phyloP scores from a whole-genome alignment of 2,329 filamentous ascomycete genomes.

The Tolypocladium album region DNA sequence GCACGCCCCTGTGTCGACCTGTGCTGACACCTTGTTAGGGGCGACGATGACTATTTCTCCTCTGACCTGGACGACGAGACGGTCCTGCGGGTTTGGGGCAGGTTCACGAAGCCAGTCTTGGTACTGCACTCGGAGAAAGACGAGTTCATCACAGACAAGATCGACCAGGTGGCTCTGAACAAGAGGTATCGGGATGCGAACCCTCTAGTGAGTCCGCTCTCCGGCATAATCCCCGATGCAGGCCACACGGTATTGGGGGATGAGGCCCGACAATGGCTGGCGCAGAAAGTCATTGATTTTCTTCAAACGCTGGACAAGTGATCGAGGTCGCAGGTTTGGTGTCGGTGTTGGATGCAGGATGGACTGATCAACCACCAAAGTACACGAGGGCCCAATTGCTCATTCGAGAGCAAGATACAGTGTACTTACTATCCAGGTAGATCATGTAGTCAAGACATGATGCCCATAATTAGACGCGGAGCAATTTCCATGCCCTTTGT shows the following conservation, averaged over 20 bases:
- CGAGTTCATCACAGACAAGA: constrained; percentile 46
- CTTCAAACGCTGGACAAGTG: constrained; percentile 18
- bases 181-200: constrained; percentile 42
- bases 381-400: background rate
- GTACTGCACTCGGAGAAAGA: constrained; percentile 57
- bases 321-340: background rate
- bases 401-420: background rate
- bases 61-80: constrained; percentile 53
- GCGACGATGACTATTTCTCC: constrained; percentile 84
- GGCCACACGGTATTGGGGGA: constrained; percentile 37
- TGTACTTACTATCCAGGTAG: background rate
- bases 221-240: constrained; percentile 41
- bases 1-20: background rate
- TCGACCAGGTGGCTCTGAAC: constrained; percentile 49
- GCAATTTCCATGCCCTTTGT: background rate
- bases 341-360: background rate
- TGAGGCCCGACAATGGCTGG: constrained; percentile 38
- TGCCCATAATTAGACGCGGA: background rate
- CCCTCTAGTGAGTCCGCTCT: constrained; percentile 35
- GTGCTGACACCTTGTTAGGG: constrained; percentile 26
- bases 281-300: constrained; percentile 34
- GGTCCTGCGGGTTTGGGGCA: constrained; percentile 54
- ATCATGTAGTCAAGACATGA: background rate
- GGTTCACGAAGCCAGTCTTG: constrained; percentile 47
- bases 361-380: background rate